Evolutionary conservation across 2,329 filamentous ascomycete species (phyloP).

Genomic region (Sporothrix pseudoabietina): DNA sequence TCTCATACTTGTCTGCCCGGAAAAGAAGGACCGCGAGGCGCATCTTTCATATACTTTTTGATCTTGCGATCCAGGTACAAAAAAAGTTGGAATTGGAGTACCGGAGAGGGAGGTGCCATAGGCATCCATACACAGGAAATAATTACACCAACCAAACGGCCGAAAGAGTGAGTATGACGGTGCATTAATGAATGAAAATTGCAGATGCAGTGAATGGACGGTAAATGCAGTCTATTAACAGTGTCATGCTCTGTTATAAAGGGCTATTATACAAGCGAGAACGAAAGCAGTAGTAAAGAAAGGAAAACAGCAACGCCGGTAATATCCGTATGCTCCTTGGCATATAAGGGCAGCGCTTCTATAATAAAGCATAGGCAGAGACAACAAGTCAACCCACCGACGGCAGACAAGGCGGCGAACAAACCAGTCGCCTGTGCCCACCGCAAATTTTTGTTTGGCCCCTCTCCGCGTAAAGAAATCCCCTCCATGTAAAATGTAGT

Average conservation of each 20-base stretch:
- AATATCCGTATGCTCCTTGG: not conserved
- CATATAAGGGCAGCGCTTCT: slow-evolving; percentile 4
- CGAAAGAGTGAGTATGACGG: not conserved
- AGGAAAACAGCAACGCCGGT: slow-evolving; percentile 11
- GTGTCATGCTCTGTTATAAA: not conserved
- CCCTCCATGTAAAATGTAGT: not conserved
- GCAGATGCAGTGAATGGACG: not conserved
- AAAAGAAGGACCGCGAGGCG: not conserved
- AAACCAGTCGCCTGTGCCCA: not conserved
- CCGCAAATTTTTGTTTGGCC: not conserved
- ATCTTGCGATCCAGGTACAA: not conserved
- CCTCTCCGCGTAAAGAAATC: not conserved
- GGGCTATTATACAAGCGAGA: slow-evolving; percentile 4
- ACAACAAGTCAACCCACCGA: not conserved
- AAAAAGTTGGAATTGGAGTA: slow-evolving; percentile 17
- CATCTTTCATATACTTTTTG: slow-evolving; percentile 10
- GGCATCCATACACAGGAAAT: not conserved
- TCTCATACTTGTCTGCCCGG: not conserved
- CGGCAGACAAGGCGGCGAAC: not conserved
- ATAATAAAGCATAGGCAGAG: slow-evolving; percentile 1
- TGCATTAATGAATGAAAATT: not conserved
- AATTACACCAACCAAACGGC: not conserved
- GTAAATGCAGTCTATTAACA: not conserved
- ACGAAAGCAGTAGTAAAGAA: not conserved
- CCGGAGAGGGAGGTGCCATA: slow-evolving; percentile 2